Percentiles rank a stretch among this genome's conserved stretches.
These are phyloP conservation scores for Sambucus nigra DNA, from an alignment of 129 eudicot genomes.

Conservation along the genomic window DNA sequence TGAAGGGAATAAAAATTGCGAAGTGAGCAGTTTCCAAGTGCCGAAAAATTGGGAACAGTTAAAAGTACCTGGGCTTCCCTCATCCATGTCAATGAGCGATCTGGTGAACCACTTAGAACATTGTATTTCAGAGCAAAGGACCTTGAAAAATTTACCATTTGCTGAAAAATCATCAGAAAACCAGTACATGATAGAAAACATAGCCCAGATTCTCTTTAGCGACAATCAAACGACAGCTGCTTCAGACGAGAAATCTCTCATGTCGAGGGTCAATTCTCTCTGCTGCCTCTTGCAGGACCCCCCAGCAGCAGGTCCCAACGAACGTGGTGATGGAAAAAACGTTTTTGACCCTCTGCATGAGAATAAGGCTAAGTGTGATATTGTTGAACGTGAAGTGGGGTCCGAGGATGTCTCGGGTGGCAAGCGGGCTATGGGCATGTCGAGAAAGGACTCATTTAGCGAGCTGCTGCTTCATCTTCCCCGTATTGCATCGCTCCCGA, in stretches of 20 bases:
- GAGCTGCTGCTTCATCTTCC: conserved; percentile 64
- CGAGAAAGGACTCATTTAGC: conserved; percentile 53
- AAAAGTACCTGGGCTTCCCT: conserved; percentile 43
- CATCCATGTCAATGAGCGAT: conserved; percentile 68
- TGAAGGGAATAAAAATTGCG: conserved; percentile 27
- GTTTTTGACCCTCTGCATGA: conserved; percentile 4
- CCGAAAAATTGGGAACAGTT: conserved; percentile 30
- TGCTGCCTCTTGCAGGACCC: conserved; percentile 62
- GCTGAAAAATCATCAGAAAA: conserved; percentile 36
- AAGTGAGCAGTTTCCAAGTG: conserved; percentile 10
- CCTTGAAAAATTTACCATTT: conserved; percentile 30
- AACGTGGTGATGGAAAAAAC: conserved; percentile 7
- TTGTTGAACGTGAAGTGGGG: conserved; percentile 6
- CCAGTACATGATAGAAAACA: conserved; percentile 46
- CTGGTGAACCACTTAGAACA: conserved; percentile 51
- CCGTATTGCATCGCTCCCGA: conserved; percentile 54
- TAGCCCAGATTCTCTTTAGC: conserved; percentile 37
- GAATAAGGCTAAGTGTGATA: background rate
- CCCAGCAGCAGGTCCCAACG: conserved; percentile 9
- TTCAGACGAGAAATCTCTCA: conserved; percentile 59
- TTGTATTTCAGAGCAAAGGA: conserved; percentile 39
- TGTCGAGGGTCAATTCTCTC: conserved; percentile 77
- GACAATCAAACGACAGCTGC: conserved; percentile 31
- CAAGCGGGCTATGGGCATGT: conserved; percentile 25
- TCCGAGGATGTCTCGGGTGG: background rate